These are phyloP conservation scores for Globisporangium radiosum DNA, from an alignment of 352 stramenopile genomes.

Conservation along the genomic window DNA sequence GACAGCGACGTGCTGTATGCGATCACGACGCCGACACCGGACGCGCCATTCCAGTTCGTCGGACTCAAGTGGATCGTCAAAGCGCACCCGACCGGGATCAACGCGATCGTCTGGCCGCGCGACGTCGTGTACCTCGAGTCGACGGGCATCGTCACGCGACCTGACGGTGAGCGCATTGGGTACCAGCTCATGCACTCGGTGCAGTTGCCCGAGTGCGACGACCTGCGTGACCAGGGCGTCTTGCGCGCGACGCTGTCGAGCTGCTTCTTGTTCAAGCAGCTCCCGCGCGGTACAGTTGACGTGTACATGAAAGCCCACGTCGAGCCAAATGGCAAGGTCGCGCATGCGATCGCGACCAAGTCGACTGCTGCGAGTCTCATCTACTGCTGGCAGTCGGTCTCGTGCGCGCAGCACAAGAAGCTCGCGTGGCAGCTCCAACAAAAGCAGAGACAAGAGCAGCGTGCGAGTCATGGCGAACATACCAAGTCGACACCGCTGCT, in stretches of 20 bases:
- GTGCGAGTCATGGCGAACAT: too few species aligned
- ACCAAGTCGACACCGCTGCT: neutral
- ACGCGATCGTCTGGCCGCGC: constrained; percentile 28
- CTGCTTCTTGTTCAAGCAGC: constrained; percentile 32
- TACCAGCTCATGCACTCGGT: constrained; percentile 52
- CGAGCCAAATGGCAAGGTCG: constrained; percentile 16
- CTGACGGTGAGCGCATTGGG: constrained; percentile 31
- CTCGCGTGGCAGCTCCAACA: constrained; percentile 17
- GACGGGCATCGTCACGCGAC: constrained; percentile 26
- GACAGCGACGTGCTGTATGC: constrained; percentile 42
- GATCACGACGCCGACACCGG: constrained; percentile 30
- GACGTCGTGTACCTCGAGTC: constrained; percentile 21
- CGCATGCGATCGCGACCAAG: constrained; percentile 17
- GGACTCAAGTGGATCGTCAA: constrained; percentile 43
- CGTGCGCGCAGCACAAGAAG: constrained; percentile 28
- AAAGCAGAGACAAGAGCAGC: neutral
- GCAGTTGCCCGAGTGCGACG: constrained; percentile 22
- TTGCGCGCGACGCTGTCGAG: constrained; percentile 28
- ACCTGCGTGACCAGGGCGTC: constrained; percentile 27
- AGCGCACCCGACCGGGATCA: constrained; percentile 18
- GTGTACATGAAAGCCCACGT: constrained; percentile 22
- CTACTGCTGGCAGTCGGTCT: constrained; percentile 24
- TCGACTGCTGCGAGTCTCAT: constrained; percentile 19
- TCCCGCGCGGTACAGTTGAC: constrained; percentile 17
- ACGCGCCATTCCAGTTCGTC: constrained; percentile 37